Evolutionary conservation across 2,329 filamentous ascomycete genomes (phyloP).

Genomic region (Colletotrichum tropicicola): DNA sequence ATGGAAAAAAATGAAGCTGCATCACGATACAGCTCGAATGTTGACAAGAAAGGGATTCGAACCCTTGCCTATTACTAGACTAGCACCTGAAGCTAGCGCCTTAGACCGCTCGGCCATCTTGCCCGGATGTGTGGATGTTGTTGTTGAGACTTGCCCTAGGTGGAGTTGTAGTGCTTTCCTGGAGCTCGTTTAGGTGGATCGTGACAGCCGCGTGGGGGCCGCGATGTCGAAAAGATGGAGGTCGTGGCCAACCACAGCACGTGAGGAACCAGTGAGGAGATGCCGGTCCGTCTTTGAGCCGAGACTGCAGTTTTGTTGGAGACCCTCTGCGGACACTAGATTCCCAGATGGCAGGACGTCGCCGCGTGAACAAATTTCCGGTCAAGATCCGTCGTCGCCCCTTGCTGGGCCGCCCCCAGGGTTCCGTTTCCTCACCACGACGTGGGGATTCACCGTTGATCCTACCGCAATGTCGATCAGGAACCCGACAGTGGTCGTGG

Average conservation of each 20-base stretch:
- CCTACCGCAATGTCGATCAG: background rate
- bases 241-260: no score
- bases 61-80: constrained; percentile 9
- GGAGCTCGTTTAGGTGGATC: background rate
- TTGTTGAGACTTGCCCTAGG: background rate
- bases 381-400: no score
- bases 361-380: no score
- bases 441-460: background rate
- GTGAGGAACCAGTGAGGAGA: background rate
- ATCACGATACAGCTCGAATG: background rate
- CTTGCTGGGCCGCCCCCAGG: background rate
- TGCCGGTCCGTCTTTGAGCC: background rate
- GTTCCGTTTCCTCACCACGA: background rate
- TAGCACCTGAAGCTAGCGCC: constrained; percentile 19
- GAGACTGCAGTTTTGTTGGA: background rate
- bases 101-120: constrained; percentile 21
- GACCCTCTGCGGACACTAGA: background rate
- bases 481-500: background rate
- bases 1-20: background rate
- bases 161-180: background rate
- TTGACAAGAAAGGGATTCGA: constrained; percentile 15
- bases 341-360: background rate
- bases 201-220: background rate
- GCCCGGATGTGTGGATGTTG: background rate
- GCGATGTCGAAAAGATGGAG: background rate